Conservation (phyloP, 148 eudicot species). For the Chenopodium quinoa region DNA sequence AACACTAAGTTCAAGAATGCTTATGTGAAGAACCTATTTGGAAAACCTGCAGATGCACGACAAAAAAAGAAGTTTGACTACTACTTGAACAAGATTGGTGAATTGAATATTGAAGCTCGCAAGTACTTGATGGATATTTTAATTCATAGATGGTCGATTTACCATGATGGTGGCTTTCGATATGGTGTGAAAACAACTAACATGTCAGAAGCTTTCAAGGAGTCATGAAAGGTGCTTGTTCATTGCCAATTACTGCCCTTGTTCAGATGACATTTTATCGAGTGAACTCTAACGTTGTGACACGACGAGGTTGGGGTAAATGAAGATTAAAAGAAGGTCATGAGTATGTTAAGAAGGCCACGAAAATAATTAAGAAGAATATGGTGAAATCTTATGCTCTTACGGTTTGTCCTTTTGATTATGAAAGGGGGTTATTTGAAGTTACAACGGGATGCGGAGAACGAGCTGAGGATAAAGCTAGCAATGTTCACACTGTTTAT, state of each 20-base stretch:
- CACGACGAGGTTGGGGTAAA: background rate
- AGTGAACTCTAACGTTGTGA: background rate
- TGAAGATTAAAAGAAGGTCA: background rate
- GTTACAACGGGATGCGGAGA: background rate
- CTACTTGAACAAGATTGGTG: background rate
- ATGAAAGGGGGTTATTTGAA: background rate
- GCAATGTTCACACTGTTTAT: background rate
- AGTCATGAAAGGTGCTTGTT: background rate
- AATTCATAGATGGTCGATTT: background rate
- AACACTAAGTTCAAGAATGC: background rate
- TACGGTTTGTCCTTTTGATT: background rate
- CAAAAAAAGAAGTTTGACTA: background rate
- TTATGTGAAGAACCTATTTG: background rate
- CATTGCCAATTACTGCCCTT: background rate
- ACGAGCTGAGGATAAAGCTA: background rate
- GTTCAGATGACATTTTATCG: constrained; percentile 2
- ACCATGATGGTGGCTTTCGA: background rate
- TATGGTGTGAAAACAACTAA: constrained; percentile 2
- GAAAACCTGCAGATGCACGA: background rate
- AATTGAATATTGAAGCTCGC: background rate
- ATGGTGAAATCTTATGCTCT: background rate
- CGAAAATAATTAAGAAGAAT: background rate
- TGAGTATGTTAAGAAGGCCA: background rate
- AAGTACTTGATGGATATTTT: background rate
- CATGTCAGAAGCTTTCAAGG: background rate